Percentiles rank a stretch among this genome's conserved stretches.
Evolutionary conservation across 805 yeast species (phyloP).

Genomic region (Schwanniomyces occidentalis): DNA sequence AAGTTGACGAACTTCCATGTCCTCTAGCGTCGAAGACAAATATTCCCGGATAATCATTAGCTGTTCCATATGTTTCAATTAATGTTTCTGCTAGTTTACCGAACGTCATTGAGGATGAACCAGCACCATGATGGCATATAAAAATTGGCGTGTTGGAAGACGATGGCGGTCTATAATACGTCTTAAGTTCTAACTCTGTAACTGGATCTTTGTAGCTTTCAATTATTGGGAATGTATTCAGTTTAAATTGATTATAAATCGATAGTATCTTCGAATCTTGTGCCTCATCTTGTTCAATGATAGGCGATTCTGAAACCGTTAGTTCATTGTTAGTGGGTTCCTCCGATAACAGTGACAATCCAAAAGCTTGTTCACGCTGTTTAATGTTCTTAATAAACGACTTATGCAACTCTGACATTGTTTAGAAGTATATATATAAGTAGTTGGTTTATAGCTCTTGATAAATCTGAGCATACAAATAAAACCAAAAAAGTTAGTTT

Average conservation of each 20-base stretch:
- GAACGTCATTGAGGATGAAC: slow-evolving; percentile 82
- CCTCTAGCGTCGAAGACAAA: slow-evolving; percentile 82
- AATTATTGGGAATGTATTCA: slow-evolving; percentile 15
- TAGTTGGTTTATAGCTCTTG: background rate
- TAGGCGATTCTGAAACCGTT: slow-evolving; percentile 1
- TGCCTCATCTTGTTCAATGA: background rate
- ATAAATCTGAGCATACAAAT: background rate
- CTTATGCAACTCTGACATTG: slow-evolving; percentile 31
- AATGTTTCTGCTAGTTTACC: slow-evolving; percentile 46
- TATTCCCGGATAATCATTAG: slow-evolving; percentile 48
- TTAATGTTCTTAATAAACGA: slow-evolving; percentile 23
- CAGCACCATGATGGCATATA: slow-evolving; percentile 92
- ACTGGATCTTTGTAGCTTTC: slow-evolving; percentile 16
- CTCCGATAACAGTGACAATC: slow-evolving; percentile 20
- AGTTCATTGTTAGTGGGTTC: slow-evolving; percentile 4
- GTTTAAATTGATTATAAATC: slow-evolving; percentile 9
- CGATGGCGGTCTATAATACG: slow-evolving; percentile 58
- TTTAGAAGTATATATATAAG: background rate
- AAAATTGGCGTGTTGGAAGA: slow-evolving; percentile 51
- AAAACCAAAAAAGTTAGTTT: background rate
- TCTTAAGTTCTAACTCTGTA: slow-evolving; percentile 27
- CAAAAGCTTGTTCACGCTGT: slow-evolving; percentile 23
- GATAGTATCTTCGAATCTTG: background rate
- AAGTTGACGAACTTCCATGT: slow-evolving; percentile 56
- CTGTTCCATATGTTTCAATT: slow-evolving; percentile 10